phyloP scores from a whole-genome alignment of 2,329 filamentous ascomycete genomes.

The Alternaria triticina region DNA sequence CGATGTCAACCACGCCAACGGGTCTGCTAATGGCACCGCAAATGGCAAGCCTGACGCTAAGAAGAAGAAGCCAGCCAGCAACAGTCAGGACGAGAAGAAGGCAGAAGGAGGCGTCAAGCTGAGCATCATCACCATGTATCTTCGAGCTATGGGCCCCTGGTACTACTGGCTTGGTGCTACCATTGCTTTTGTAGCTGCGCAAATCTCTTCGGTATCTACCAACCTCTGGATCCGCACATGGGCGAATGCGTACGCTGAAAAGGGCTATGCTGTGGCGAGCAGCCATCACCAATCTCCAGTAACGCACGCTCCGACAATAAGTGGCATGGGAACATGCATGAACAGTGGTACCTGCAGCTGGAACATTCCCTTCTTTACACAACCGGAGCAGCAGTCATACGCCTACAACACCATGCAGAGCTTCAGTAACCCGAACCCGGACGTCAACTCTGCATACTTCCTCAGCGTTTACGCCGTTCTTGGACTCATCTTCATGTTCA shows the following conservation, averaged over 20 bases:
- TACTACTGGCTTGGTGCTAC: constrained; percentile 88
- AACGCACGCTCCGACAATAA: constrained; percentile 52
- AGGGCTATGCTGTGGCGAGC: constrained; percentile 47
- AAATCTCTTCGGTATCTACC: constrained; percentile 83
- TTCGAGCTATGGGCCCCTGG: constrained; percentile 92
- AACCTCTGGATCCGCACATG: constrained; percentile 95
- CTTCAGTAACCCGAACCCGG: constrained; percentile 47
- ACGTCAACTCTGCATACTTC: constrained; percentile 85
- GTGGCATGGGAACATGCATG: constrained; percentile 55
- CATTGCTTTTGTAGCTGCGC: constrained; percentile 79
- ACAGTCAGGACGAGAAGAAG: constrained; percentile 69
- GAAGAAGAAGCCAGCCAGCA: constrained; percentile 61
- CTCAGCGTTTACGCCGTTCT: constrained; percentile 82
- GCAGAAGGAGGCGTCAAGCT: constrained; percentile 87
- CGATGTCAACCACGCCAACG: constrained; percentile 55
- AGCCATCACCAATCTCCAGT: constrained; percentile 48
- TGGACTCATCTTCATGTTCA: constrained; percentile 76
- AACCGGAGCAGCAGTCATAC: constrained; percentile 34
- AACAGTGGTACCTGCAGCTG: constrained; percentile 59
- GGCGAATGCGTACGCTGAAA: constrained; percentile 82
- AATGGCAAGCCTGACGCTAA: constrained; percentile 51
- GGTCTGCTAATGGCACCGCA: constrained; percentile 53
- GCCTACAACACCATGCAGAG: constrained; percentile 50
- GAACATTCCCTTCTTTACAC: constrained; percentile 45
- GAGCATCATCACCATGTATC: constrained; percentile 83